These are phyloP conservation scores for Melampsora larici-populina DNA, from an alignment of 1,284 basidiomycete species.

Conservation along the genomic window DNA sequence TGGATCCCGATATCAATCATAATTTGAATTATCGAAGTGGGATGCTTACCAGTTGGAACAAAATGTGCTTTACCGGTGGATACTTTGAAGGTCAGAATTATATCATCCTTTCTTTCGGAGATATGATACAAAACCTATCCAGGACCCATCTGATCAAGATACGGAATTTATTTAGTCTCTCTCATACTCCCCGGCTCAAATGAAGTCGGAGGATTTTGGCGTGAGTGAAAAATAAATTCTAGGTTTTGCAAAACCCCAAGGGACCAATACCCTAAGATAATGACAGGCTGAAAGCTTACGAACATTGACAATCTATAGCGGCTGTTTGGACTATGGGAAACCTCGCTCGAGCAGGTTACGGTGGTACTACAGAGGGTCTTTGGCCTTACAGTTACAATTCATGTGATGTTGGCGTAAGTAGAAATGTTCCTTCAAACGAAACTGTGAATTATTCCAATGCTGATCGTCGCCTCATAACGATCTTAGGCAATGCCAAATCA, in stretches of 20 bases:
- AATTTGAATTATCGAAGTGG: conserved; percentile 38
- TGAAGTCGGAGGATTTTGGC: conserved; percentile 48
- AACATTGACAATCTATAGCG: conserved; percentile 49
- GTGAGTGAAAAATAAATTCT: conserved; percentile 44
- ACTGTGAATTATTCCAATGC: not conserved
- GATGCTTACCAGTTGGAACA: conserved; percentile 49
- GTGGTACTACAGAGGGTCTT: conserved; percentile 51
- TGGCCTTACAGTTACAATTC: conserved; percentile 53
- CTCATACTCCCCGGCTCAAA: conserved; percentile 45
- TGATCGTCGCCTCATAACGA: not conserved
- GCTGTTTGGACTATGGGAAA: conserved; percentile 53
- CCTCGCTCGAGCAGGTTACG: conserved; percentile 51
- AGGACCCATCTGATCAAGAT: not conserved
- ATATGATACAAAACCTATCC: not conserved
- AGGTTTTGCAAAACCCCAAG: not conserved
- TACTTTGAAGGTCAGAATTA: conserved; percentile 44
- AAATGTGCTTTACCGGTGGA: conserved; percentile 53
- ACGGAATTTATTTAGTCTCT: not conserved
- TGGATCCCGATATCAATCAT: conserved; percentile 37
- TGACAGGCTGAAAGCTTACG: conserved; percentile 39
- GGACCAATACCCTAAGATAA: conserved; percentile 46
- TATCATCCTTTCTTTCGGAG: not conserved
- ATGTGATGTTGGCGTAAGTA: conserved; percentile 50
- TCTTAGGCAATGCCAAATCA: conserved; percentile 42
- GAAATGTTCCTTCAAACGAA: not conserved